Percentiles rank a stretch among this genome's conserved stretches.
These are phyloP conservation scores for Hypoxylon rickii DNA, from an alignment of 495 filamentous ascomycete genomes.

Conservation along the genomic window DNA sequence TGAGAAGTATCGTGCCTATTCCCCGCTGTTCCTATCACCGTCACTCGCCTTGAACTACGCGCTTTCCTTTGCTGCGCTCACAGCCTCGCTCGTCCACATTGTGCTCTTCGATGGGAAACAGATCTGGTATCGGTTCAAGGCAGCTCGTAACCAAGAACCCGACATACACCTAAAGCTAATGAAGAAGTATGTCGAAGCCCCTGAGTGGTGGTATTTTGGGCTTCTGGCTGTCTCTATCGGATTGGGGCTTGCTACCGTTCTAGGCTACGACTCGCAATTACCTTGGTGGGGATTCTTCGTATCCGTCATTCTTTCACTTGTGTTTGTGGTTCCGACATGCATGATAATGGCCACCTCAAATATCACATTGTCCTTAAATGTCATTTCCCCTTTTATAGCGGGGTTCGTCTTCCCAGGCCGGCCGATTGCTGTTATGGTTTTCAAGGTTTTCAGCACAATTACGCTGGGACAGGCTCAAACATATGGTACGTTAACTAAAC, in stretches of 20 bases:
- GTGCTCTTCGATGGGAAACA: constrained; percentile 60
- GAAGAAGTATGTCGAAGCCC: constrained; percentile 60
- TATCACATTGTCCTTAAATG: constrained; percentile 59
- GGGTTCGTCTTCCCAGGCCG: constrained; percentile 66
- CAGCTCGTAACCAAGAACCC: constrained; percentile 56
- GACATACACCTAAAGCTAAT: constrained; percentile 70
- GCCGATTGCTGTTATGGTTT: constrained; percentile 68
- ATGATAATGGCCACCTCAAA: constrained; percentile 60
- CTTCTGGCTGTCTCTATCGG: constrained; percentile 55
- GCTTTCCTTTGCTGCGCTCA: constrained; percentile 63
- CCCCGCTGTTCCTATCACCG: constrained; percentile 64
- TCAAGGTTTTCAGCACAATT: constrained; percentile 66
- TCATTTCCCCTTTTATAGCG: constrained; percentile 66
- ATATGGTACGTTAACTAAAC: constrained; percentile 37
- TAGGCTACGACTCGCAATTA: constrained; percentile 56
- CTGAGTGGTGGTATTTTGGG: constrained; percentile 65
- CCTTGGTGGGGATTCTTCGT: constrained; percentile 56
- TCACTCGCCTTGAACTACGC: constrained; percentile 64
- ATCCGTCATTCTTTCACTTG: constrained; percentile 50
- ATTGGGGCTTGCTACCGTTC: constrained; percentile 56
- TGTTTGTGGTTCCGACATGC: constrained; percentile 60
- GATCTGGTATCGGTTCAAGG: constrained; percentile 55
- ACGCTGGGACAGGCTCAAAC: constrained; percentile 60
- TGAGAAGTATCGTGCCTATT: constrained; percentile 59
- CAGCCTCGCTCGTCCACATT: constrained; percentile 59